These are phyloP conservation scores for Crithidia thermophila DNA, from an alignment of 208 protist species.

Conservation along the genomic window DNA sequence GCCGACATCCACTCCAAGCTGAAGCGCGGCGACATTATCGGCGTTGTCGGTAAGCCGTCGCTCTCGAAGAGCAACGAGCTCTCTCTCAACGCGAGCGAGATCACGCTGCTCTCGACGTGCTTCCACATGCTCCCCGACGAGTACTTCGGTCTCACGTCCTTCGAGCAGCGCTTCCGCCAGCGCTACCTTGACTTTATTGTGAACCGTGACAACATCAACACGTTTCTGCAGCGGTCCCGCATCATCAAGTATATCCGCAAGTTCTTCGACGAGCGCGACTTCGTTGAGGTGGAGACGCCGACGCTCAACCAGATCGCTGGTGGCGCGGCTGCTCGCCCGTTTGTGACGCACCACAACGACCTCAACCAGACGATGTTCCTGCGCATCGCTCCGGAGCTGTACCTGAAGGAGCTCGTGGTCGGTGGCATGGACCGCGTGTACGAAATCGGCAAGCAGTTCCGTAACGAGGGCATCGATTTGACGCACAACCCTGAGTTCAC, in stretches of 20 bases:
- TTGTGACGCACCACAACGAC: constrained; percentile 99
- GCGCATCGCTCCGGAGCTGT: constrained; percentile 99
- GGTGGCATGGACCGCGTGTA: constrained; percentile 99
- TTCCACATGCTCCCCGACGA: constrained; percentile 98
- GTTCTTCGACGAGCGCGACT: constrained; percentile 97
- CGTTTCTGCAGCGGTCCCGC: constrained; percentile 93
- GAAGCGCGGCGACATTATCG: constrained; percentile 99
- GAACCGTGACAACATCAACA: constrained; percentile 94
- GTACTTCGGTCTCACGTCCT: constrained; percentile 93
- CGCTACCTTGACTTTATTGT: constrained; percentile 99
- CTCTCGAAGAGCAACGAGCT: constrained; percentile 91
- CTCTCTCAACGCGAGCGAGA: constrained; percentile 82
- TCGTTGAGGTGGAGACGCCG: constrained; percentile 99
- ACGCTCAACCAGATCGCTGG: constrained; percentile 99
- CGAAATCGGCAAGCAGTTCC: constrained; percentile 99
- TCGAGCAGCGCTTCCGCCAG: constrained; percentile 97
- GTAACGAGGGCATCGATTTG: constrained; percentile 99
- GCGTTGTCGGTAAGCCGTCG: constrained; percentile 93
- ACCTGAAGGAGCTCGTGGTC: constrained; percentile 99
- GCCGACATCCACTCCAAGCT: constrained; percentile 83
- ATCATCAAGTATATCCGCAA: constrained; percentile 98
- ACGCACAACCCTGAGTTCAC: constrained; percentile 99
- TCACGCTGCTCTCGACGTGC: constrained; percentile 96
- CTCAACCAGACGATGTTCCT: constrained; percentile 98
- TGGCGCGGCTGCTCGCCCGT: constrained; percentile 99